Evolutionary conservation across 2,329 filamentous ascomycete genomes (phyloP).

Genomic region (Aspergillus ustus): DNA sequence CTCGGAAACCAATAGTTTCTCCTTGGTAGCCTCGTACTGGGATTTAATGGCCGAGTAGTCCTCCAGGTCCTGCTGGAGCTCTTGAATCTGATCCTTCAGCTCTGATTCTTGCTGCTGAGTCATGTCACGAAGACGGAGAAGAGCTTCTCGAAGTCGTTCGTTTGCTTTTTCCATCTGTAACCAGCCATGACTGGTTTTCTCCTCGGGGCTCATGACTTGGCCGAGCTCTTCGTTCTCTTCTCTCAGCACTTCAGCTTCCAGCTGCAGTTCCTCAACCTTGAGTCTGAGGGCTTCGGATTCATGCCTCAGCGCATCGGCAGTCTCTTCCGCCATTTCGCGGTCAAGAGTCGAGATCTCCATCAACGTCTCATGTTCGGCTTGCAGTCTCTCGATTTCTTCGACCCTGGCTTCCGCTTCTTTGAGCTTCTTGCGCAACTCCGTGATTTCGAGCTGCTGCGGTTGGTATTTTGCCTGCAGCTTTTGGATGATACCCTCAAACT

Average conservation of each 20-base stretch:
- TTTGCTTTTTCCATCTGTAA: conserved; percentile 90
- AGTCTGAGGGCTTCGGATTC: conserved; percentile 78
- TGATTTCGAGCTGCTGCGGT: conserved; percentile 78
- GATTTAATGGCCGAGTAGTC: conserved; percentile 70
- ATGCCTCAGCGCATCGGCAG: conserved; percentile 76
- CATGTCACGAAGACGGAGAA: conserved; percentile 82
- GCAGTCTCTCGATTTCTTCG: conserved; percentile 71
- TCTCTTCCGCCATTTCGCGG: conserved; percentile 95
- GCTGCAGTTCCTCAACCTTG: conserved; percentile 79
- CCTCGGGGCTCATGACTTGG: conserved; percentile 84
- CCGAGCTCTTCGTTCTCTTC: conserved; percentile 86
- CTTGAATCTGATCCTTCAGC: conserved; percentile 73
- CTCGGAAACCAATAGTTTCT: conserved; percentile 74
- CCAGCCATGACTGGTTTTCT: conserved; percentile 85
- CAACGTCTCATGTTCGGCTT: conserved; percentile 82
- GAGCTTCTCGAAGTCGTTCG: conserved; percentile 81
- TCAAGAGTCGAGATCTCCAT: conserved; percentile 88
- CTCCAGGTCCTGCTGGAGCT: conserved; percentile 72
- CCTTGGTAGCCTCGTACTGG: conserved; percentile 71
- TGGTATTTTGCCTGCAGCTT: conserved; percentile 90
- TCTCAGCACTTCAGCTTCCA: conserved; percentile 83
- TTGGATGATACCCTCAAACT: conserved; percentile 78
- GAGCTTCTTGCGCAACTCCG: conserved; percentile 74
- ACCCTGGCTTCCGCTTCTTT: conserved; percentile 75
- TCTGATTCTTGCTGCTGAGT: conserved; percentile 84